These are phyloP conservation scores for Pseudogymnoascus sp. DNA, from an alignment of 2,329 filamentous ascomycete genomes.

Conservation along the genomic window DNA sequence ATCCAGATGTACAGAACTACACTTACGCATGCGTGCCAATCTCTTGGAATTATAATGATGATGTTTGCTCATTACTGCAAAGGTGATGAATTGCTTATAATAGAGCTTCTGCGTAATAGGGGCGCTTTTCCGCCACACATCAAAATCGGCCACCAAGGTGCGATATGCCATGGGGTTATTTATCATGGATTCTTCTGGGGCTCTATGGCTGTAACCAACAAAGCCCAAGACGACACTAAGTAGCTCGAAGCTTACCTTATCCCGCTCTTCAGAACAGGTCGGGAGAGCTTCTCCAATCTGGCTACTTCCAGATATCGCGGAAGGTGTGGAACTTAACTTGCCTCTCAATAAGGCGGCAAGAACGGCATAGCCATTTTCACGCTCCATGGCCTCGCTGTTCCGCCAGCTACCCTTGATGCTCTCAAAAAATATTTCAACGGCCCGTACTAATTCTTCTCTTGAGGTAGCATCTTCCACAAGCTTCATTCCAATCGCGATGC, in stretches of 20 bases:
- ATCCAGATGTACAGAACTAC: slow-evolving; percentile 13
- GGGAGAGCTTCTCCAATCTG: slow-evolving; percentile 25
- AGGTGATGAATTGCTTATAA: slow-evolving; percentile 83
- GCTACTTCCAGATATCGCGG: slow-evolving; percentile 27
- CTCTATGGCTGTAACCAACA: slow-evolving; percentile 75
- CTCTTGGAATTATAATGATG: slow-evolving; percentile 86
- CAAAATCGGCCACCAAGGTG: slow-evolving; percentile 82
- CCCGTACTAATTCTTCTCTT: slow-evolving; percentile 61
- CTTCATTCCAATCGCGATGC: slow-evolving; percentile 75
- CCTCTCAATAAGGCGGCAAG: slow-evolving; percentile 74
- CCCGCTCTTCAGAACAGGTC: slow-evolving; percentile 44
- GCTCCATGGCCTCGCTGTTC: slow-evolving; percentile 97
- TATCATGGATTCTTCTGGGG: slow-evolving; percentile 81
- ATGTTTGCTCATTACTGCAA: slow-evolving; percentile 83
- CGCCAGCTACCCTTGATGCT: slow-evolving; percentile 88
- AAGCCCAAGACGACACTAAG: slow-evolving; percentile 74
- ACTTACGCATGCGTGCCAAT: slow-evolving; percentile 79
- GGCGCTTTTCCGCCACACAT: slow-evolving; percentile 81
- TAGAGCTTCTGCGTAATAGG: slow-evolving; percentile 75
- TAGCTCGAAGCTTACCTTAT: slow-evolving; percentile 51
- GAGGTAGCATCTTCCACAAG: slow-evolving; percentile 69
- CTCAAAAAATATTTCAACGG: slow-evolving; percentile 76
- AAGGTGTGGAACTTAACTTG: slow-evolving; percentile 50
- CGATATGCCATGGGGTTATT: slow-evolving; percentile 93
- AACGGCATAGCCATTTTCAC: slow-evolving; percentile 87